Evolutionary conservation across 805 yeast genomes (phyloP).

Genomic region (Naumovozyma castellii): DNA sequence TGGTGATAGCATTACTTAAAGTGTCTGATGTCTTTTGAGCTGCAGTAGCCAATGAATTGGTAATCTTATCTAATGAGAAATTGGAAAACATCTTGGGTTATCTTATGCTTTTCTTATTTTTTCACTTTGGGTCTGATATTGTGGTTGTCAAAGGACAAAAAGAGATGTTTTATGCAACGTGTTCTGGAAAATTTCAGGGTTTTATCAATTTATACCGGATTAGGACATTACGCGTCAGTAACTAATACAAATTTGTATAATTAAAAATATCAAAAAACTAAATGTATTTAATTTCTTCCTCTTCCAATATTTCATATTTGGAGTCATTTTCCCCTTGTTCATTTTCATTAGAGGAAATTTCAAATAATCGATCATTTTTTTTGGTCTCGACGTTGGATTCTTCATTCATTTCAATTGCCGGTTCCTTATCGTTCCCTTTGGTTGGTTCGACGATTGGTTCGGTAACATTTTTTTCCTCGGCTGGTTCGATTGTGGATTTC

Average conservation of each 20-base stretch:
- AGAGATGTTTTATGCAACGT: too few species aligned
- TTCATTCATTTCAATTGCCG: not conserved
- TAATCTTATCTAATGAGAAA: slow-evolving; percentile 24
- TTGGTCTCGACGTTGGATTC: too few species aligned
- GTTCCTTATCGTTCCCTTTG: too few species aligned
- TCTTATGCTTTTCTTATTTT: not conserved
- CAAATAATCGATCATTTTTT: not conserved
- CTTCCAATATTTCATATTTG: not conserved
- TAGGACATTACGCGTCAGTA: not conserved
- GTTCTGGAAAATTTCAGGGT: too few species aligned
- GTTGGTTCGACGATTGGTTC: too few species aligned
- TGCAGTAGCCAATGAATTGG: slow-evolving; percentile 23
- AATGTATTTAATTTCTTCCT: slow-evolving; percentile 3
- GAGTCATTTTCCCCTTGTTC: not conserved
- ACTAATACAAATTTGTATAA: too few species aligned
- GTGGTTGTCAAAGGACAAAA: too few species aligned
- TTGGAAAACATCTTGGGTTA: slow-evolving; percentile 10
- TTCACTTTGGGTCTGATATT: too few species aligned
- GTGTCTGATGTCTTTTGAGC: slow-evolving; percentile 28
- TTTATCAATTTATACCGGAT: too few species aligned
- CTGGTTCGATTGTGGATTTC: too few species aligned
- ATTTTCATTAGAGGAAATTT: not conserved
- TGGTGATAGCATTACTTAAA: slow-evolving; percentile 20
- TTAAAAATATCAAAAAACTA: not conserved
- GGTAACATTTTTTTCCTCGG: too few species aligned